These are phyloP conservation scores for Trifolium fragiferum DNA, from an alignment of 306 rosid species.

Conservation along the genomic window DNA sequence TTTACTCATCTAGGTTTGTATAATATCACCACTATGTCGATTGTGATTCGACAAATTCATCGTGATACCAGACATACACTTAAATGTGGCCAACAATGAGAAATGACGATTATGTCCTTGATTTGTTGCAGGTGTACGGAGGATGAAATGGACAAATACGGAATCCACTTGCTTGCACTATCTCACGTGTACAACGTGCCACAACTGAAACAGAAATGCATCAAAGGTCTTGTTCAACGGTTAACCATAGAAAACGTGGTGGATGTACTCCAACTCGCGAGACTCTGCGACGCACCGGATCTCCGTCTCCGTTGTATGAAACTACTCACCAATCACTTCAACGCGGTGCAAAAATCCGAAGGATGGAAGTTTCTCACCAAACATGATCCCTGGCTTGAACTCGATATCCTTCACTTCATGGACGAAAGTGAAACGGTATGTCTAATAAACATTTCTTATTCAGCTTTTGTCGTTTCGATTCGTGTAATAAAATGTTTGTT, in stretches of 20 bases:
- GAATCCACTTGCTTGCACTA: constrained; percentile 78
- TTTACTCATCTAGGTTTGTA: constrained; percentile 71
- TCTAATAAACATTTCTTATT: background rate
- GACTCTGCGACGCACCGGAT: constrained; percentile 92
- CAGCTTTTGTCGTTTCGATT: too few species aligned
- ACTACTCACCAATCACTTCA: constrained; percentile 60
- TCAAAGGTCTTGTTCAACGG: constrained; percentile 60
- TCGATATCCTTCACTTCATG: constrained; percentile 74
- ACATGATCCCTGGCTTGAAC: constrained; percentile 87
- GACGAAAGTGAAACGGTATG: constrained; percentile 82
- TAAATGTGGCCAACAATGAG: too few species aligned
- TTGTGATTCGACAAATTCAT: too few species aligned
- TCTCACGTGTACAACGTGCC: constrained; percentile 88
- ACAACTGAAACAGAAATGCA: constrained; percentile 73
- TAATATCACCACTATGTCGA: too few species aligned
- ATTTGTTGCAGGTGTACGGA: constrained; percentile 57
- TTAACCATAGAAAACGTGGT: constrained; percentile 76
- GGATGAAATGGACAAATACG: constrained; percentile 72
- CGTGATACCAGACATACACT: too few species aligned
- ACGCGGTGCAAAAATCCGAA: constrained; percentile 74
- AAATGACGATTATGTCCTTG: constrained; percentile 49
- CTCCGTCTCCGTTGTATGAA: constrained; percentile 82
- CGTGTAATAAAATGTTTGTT: too few species aligned
- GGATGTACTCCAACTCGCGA: constrained; percentile 83
- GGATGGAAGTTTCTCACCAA: constrained; percentile 85